Base-by-base conservation (phyloP, 768 basidiomycete genomes). In the Coprinopsis cinerea region DNA sequence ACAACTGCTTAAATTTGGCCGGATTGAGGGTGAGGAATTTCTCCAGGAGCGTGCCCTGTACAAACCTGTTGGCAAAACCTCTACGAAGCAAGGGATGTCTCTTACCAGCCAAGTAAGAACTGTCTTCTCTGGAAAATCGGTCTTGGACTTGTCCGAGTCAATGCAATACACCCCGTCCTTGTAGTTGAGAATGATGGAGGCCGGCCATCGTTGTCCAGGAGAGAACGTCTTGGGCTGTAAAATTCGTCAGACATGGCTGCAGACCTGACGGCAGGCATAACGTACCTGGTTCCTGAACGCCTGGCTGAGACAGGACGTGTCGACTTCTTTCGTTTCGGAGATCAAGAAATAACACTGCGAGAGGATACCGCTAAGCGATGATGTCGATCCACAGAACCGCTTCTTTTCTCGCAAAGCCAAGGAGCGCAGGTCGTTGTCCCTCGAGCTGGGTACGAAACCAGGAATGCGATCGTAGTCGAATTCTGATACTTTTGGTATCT, bases 301-400 rank as follows among this genome's bases (percentile, higher is more conserved):
- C 13, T 65, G 63, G 57, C 85, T 88, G 37, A 96, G 64, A 20
- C 67, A 69, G 4, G 71, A 67, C 2, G 76, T 76, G 60, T 93
- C 81, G 22, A 92, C 75, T 0, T 67, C 64, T 58, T 81, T 85
- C 55, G 84, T 77, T 17, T 78, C 78, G 20, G 90, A 92, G 3
- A 96, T 71, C 15, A 92, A 73, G 60, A 92, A 91, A 62, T 96
- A 98, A 15, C 95, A 80, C 42, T 97, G 92, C 37, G 81, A 75
- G 36, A 96, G 72, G 58, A 93, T 81, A 28, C 87, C 83, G 0
- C 91, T 85, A 45, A 96, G 65, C 1, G 91, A 92, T 6, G 92
- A 95, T 0, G 94, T 98, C 2, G 91, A 94, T 2, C 94, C 95
- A 1, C 79, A 79, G 61, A 88, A 96, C 23, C 59, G 70, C 36